phyloP scores from a whole-genome alignment of 2,329 filamentous ascomycete species.

The Neodidymelliopsis sp. region DNA sequence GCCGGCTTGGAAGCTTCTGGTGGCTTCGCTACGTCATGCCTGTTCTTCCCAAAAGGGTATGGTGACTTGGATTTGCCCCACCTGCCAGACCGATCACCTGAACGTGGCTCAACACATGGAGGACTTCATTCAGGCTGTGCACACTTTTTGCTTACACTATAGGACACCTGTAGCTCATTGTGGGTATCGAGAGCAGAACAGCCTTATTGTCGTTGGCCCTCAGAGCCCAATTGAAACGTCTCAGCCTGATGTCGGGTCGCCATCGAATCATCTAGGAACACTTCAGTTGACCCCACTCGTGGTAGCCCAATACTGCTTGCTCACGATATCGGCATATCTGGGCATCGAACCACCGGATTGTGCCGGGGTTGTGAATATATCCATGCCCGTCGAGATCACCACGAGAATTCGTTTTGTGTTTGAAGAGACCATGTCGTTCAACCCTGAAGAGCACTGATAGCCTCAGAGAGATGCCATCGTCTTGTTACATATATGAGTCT shows the following conservation, averaged over 20 bases:
- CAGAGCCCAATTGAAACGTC: not conserved
- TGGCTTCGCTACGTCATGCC: conserved; percentile 17
- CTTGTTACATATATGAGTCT: not conserved
- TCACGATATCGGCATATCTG: not conserved
- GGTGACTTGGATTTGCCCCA: not conserved
- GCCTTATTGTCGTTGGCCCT: not conserved
- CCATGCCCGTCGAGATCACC: not conserved
- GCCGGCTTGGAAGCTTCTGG: conserved; percentile 38
- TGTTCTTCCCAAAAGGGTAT: conserved; percentile 1
- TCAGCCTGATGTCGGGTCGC: not conserved
- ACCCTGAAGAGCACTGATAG: no score
- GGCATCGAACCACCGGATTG: not conserved
- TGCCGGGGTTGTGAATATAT: not conserved
- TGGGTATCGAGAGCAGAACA: not conserved
- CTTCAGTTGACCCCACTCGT: conserved; percentile 2
- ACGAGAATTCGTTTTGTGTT: no score
- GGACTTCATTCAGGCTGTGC: not conserved
- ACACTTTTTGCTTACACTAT: no score
- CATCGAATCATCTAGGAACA: conserved; percentile 2
- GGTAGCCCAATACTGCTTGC: not conserved
- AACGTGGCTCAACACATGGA: not conserved
- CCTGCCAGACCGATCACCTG: not conserved
- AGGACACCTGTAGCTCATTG: no score
- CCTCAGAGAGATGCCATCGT: not conserved
- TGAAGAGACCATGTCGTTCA: no score